Evolutionary conservation across 2,329 filamentous ascomycete species (phyloP), one percentile per base, ranked within the genome.

Genomic region (Cladosporium sp.): DNA sequence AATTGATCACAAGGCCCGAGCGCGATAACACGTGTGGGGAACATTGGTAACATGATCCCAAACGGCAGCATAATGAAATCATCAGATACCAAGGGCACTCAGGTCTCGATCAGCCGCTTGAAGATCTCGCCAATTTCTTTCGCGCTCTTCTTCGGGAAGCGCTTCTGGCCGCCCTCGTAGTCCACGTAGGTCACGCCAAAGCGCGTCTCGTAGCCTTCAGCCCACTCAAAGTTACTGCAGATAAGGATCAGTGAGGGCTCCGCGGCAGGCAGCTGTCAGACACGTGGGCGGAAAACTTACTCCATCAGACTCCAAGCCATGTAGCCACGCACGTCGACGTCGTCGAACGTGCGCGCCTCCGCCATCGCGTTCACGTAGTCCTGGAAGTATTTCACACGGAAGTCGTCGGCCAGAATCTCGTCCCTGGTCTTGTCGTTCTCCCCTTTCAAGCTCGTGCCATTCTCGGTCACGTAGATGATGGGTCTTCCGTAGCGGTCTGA

Each of bases 271-370:
- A 28, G 22, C 8, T 14, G 35, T 38, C 35, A 38, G 13, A n/a
- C n/a, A n/a, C 9, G 22, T 45, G 50, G 52, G 28, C 33, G 19
- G 37, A 41, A 33, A 54, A 76, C 77, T 69, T 73, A 82, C 78
- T 95, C 89, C 79, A 95, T 81, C 58, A 95, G 77, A 68, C 85
- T 89, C 89, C 89, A 95, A 13, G 86, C 89, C 75, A 92, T 82
- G 71, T 93, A 95, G 3, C 84, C 88, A 60, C 79, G 77, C 51
- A 92, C 85, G 63, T 92, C 79, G 45, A 90, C 87, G n/a, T 85
- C 84, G 63, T 93, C 87, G 61, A 84, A 72, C 49, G 77, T 74
- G 35, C 80, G 80, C 2, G 89, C 87, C 63, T 85, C 79, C 22
- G 85, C 87, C 79, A 95, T 80, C 54, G 88, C 89, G 45, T 75